These are phyloP conservation scores for Hypsizygus marmoreus DNA, from an alignment of 768 basidiomycete genomes.

Conservation along the genomic window DNA sequence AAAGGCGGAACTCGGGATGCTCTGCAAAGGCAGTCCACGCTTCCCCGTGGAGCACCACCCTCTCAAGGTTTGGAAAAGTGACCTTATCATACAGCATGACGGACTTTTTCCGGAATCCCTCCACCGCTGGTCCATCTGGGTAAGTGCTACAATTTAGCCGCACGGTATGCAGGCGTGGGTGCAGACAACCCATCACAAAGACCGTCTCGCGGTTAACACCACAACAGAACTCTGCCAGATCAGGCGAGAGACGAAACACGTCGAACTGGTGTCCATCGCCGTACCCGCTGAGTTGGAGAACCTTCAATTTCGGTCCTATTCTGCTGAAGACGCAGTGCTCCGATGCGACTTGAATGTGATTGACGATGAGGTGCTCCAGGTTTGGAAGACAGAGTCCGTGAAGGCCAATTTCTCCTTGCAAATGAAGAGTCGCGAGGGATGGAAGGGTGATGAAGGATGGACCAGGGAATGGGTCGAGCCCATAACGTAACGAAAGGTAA, in stretches of 20 bases:
- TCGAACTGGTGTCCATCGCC: conserved; percentile 2
- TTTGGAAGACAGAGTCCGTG: neutral
- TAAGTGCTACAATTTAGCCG: neutral
- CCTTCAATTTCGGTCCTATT: neutral
- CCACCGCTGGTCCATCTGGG: neutral
- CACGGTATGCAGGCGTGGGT: neutral
- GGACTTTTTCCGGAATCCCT: conserved; percentile 4
- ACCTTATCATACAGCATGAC: conserved; percentile 1
- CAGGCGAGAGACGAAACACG: conserved; percentile 1
- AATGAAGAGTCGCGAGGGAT: neutral
- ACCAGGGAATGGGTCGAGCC: conserved; percentile 1
- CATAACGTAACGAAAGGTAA: conserved; percentile 1
- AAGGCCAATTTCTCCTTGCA: neutral
- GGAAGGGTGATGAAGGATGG: conserved; percentile 1
- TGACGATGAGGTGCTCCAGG: neutral
- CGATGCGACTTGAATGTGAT: neutral
- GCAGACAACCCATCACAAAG: conserved; percentile 2
- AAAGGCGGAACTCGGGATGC: conserved; percentile 2
- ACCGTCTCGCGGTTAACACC: neutral
- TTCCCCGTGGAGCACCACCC: conserved; percentile 2
- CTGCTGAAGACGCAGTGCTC: neutral
- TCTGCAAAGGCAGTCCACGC: neutral
- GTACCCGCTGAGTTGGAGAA: neutral
- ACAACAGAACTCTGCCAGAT: conserved; percentile 2
- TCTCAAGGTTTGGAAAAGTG: neutral